phyloP scores from a whole-genome alignment of 225 moss, liverwort and hornwort species.

The Polytrichum formosum region DNA sequence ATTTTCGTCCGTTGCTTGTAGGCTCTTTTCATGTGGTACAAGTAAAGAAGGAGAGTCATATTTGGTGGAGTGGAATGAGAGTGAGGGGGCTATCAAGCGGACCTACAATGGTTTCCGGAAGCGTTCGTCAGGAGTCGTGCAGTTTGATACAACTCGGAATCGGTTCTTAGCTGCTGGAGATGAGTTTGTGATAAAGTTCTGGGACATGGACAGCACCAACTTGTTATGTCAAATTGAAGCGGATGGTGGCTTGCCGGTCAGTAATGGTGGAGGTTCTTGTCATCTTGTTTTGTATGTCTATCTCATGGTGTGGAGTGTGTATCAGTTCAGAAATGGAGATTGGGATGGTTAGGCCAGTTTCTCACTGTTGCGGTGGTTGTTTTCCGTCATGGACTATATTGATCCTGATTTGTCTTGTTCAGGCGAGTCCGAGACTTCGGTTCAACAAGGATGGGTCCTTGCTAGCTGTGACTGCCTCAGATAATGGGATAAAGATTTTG shows the following conservation, averaged over 20 bases:
- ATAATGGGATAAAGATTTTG: conserved; percentile 94
- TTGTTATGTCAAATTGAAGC: conserved; percentile 88
- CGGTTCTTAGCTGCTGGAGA: conserved; percentile 96
- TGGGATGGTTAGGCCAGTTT: no score
- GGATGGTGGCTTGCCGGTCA: conserved; percentile 89
- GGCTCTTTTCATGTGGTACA: conserved; percentile 97
- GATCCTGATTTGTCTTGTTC: conserved; percentile 12
- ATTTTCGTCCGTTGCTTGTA: conserved; percentile 18
- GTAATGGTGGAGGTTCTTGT: neutral
- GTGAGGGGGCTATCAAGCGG: conserved; percentile 98
- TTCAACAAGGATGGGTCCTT: conserved; percentile 95
- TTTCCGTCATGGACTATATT: neutral
- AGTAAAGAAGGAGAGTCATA: conserved; percentile 98
- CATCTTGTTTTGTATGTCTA: neutral
- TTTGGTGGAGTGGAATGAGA: conserved; percentile 98
- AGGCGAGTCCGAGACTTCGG: conserved; percentile 93
- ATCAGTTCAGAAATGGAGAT: no score
- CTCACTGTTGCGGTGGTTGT: no score
- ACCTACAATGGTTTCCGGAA: conserved; percentile 98
- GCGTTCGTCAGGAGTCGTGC: conserved; percentile 90
- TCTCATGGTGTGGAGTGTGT: neutral
- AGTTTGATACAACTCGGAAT: conserved; percentile 96
- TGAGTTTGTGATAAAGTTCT: conserved; percentile 95
- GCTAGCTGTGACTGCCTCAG: conserved; percentile 91
- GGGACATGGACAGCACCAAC: conserved; percentile 96